phyloP scores from a whole-genome alignment of 2,329 filamentous ascomycete genomes.

The Calonectria ilicicola region DNA sequence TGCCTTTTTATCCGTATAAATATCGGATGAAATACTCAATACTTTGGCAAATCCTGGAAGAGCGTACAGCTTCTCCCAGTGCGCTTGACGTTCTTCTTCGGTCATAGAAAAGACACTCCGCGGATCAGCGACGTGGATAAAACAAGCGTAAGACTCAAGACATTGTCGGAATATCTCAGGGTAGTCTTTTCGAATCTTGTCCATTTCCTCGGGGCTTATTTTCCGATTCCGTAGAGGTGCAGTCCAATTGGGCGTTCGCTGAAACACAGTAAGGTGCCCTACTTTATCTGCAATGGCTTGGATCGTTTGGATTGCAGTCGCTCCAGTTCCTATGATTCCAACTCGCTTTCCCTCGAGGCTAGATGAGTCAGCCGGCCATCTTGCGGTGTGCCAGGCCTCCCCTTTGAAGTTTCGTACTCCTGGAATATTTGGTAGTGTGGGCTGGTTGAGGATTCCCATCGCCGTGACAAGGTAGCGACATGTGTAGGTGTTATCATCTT shows the following conservation, averaged over 20 bases:
- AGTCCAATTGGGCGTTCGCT: slow-evolving; percentile 28
- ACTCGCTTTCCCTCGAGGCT: slow-evolving; percentile 22
- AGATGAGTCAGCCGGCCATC: slow-evolving; percentile 20
- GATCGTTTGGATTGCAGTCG: slow-evolving; percentile 30
- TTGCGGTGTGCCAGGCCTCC: slow-evolving; percentile 25
- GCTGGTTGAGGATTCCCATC: slow-evolving; percentile 46
- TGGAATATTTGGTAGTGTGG: slow-evolving; percentile 49
- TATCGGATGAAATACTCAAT: slow-evolving; percentile 21
- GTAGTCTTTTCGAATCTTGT: slow-evolving; percentile 32
- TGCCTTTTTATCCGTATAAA: slow-evolving; percentile 22
- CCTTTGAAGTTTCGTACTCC: slow-evolving; percentile 37
- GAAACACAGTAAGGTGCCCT: slow-evolving; percentile 25
- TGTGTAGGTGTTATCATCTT: slow-evolving; percentile 35
- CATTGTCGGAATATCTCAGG: slow-evolving; percentile 37
- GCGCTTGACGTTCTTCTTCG: slow-evolving; percentile 41
- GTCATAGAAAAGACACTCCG: slow-evolving; percentile 38
- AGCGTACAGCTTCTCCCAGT: slow-evolving; percentile 47
- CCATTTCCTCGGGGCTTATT: slow-evolving; percentile 33
- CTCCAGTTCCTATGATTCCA: slow-evolving; percentile 25
- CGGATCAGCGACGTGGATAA: slow-evolving; percentile 32
- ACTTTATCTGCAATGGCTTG: slow-evolving; percentile 25
- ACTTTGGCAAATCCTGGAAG: slow-evolving; percentile 53
- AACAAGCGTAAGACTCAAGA: slow-evolving; percentile 36
- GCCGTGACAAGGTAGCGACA: slow-evolving; percentile 42
- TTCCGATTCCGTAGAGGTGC: slow-evolving; percentile 27